phyloP scores from a whole-genome alignment of 805 yeast genomes.

The Metschnikowia matae region DNA sequence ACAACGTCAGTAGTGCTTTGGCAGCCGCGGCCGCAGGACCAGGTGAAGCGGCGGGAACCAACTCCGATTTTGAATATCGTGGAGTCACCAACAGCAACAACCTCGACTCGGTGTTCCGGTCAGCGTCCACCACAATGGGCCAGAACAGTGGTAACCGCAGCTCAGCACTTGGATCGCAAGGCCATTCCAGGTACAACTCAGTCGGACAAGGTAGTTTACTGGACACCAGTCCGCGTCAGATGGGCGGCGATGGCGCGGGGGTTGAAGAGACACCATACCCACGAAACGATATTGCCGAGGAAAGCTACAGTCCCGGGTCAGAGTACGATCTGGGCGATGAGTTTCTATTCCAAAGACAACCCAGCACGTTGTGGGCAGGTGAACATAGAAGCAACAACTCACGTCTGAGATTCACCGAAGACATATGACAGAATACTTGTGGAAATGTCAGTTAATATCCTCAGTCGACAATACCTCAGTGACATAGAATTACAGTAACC shows the following conservation, averaged over 20 bases:
- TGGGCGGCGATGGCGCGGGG: neutral
- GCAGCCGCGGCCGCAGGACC: slow-evolving; percentile 8
- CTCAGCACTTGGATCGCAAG: slow-evolving; percentile 8
- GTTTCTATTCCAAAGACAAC: slow-evolving; percentile 7
- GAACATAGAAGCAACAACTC: slow-evolving; percentile 17
- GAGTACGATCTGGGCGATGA: slow-evolving; percentile 15
- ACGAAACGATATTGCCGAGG: slow-evolving; percentile 4
- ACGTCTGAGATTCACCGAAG: slow-evolving; percentile 20
- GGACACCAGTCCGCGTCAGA: neutral
- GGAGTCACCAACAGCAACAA: slow-evolving; percentile 43
- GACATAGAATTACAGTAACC: no score
- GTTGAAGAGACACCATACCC: slow-evolving; percentile 9
- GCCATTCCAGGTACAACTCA: slow-evolving; percentile 16
- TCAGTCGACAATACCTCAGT: neutral
- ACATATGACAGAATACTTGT: neutral
- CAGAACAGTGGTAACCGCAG: slow-evolving; percentile 8
- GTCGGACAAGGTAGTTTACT: slow-evolving; percentile 3
- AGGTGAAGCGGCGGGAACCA: slow-evolving; percentile 10
- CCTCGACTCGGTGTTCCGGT: slow-evolving; percentile 36
- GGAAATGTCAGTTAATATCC: neutral
- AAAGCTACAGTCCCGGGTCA: slow-evolving; percentile 4
- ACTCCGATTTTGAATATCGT: slow-evolving; percentile 38
- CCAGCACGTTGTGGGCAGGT: slow-evolving; percentile 9
- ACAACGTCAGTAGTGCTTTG: neutral
- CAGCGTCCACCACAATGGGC: slow-evolving; percentile 11